Evolutionary conservation across 495 filamentous ascomycete genomes (phyloP).

Genomic region (Massariosphaeria phaeospora): DNA sequence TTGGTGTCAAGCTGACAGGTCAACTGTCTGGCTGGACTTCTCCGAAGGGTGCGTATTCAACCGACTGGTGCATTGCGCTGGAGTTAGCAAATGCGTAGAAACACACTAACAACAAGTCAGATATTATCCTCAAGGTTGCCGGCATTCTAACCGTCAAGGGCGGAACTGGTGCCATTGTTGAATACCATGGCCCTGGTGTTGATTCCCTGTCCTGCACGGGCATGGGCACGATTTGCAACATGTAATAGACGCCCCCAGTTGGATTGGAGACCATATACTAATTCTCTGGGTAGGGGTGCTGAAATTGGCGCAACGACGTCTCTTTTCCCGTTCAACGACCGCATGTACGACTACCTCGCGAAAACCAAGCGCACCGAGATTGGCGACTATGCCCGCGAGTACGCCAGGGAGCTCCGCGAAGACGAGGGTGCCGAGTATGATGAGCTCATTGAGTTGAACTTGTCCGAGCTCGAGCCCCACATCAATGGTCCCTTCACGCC

Average conservation of each 20-base stretch:
- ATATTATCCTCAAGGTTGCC: conserved; percentile 97
- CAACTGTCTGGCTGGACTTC: conserved; percentile 84
- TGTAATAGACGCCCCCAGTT: conserved; percentile 41
- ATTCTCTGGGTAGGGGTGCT: conserved; percentile 45
- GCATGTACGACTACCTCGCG: conserved; percentile 90
- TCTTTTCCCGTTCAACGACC: conserved; percentile 98
- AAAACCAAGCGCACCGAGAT: conserved; percentile 90
- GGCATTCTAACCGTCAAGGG: conserved; percentile 97
- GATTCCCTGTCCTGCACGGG: conserved; percentile 62
- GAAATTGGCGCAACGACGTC: conserved; percentile 97
- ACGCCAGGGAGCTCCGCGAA: conserved; percentile 79
- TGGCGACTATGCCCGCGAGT: conserved; percentile 79
- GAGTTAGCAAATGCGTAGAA: background rate
- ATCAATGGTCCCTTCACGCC: conserved; percentile 98
- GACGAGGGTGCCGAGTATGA: conserved; percentile 96
- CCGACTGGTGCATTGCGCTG: background rate
- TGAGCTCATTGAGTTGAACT: conserved; percentile 91
- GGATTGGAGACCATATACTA: background rate
- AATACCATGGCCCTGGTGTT: conserved; percentile 88
- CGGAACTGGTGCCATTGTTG: conserved; percentile 93
- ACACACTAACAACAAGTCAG: conserved; percentile 42
- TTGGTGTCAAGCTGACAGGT: conserved; percentile 82
- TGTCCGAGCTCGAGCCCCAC: conserved; percentile 90
- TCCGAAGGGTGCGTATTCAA: conserved; percentile 62
- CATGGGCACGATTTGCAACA: conserved; percentile 60